Conservation (phyloP, 768 basidiomycete genomes). For the Russula abietina region DNA sequence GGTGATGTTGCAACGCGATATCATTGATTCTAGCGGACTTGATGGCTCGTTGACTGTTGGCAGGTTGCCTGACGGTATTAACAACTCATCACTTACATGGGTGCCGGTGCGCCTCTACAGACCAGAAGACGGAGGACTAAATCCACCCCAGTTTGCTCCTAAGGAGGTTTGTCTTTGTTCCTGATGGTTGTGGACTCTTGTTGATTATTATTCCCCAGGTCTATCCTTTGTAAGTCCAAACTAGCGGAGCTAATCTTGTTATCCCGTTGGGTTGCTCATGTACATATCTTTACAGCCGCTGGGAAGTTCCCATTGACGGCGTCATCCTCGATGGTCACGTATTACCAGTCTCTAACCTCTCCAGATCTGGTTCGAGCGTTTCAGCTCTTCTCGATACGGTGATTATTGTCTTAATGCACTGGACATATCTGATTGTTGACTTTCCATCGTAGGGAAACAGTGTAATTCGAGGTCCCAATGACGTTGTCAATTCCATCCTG, state of each 20-base stretch:
- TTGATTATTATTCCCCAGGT: conserved; percentile 26
- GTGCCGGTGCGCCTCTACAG: conserved; percentile 54
- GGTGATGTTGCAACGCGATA: conserved; percentile 57
- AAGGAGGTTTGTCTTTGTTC: conserved; percentile 43
- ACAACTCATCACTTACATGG: conserved; percentile 55
- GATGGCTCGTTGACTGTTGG: conserved; percentile 61
- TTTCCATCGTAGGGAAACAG: conserved; percentile 55
- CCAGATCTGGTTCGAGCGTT: conserved; percentile 34
- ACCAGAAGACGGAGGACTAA: conserved; percentile 45
- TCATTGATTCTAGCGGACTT: conserved; percentile 64
- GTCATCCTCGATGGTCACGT: conserved; percentile 62
- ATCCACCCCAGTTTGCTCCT: conserved; percentile 49
- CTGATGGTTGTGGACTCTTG: neutral
- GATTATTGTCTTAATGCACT: neutral
- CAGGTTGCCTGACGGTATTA: conserved; percentile 49
- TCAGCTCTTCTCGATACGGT: conserved; percentile 69
- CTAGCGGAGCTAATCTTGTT: neutral
- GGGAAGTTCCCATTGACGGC: conserved; percentile 68
- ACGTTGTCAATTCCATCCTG: conserved; percentile 18
- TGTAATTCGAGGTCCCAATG: conserved; percentile 58
- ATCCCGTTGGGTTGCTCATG: neutral
- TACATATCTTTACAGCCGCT: conserved; percentile 28
- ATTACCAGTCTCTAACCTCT: conserved; percentile 48
- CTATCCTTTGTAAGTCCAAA: conserved; percentile 19
- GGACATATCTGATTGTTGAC: neutral